These are phyloP conservation scores for Dioscorea dumetorum DNA, from an alignment of 106 monocot genomes.

Conservation along the genomic window DNA sequence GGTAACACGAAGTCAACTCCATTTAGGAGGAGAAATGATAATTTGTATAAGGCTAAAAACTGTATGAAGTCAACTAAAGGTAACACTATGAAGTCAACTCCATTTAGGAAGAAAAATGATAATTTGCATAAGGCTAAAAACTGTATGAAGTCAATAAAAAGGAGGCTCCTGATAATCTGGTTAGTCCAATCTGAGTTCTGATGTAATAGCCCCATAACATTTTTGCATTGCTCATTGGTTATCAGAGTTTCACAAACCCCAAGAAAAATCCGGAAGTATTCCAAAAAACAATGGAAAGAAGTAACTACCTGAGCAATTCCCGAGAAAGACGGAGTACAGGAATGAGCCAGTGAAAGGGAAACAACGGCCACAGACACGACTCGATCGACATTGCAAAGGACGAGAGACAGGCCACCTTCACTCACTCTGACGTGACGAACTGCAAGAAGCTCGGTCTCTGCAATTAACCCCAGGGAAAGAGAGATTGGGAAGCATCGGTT, in stretches of 20 bases:
- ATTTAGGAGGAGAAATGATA: too few relatives aligned
- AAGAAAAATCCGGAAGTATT: neutral
- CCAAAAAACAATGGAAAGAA: neutral
- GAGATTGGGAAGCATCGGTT: constrained; percentile 1
- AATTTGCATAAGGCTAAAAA: neutral
- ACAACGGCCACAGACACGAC: constrained; percentile 98
- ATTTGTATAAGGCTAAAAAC: neutral
- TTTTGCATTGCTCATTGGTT: neutral
- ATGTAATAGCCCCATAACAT: neutral
- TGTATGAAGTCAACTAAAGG: neutral
- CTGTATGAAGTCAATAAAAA: neutral
- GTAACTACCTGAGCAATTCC: constrained; percentile 75
- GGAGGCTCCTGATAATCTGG: neutral
- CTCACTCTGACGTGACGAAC: constrained; percentile 88
- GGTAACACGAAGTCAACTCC: neutral
- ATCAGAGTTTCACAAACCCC: neutral
- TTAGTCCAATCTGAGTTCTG: neutral
- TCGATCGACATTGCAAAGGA: constrained; percentile 88
- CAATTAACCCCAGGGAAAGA: constrained; percentile 19
- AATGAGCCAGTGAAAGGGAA: constrained; percentile 60
- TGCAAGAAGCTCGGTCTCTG: constrained; percentile 39
- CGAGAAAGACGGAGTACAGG: constrained; percentile 69
- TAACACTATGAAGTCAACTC: neutral
- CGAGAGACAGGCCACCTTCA: constrained; percentile 81
- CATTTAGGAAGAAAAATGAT: too few relatives aligned